Base-by-base conservation (phyloP, 495 filamentous ascomycete species). In the Ascodesmis nigricans region DNA sequence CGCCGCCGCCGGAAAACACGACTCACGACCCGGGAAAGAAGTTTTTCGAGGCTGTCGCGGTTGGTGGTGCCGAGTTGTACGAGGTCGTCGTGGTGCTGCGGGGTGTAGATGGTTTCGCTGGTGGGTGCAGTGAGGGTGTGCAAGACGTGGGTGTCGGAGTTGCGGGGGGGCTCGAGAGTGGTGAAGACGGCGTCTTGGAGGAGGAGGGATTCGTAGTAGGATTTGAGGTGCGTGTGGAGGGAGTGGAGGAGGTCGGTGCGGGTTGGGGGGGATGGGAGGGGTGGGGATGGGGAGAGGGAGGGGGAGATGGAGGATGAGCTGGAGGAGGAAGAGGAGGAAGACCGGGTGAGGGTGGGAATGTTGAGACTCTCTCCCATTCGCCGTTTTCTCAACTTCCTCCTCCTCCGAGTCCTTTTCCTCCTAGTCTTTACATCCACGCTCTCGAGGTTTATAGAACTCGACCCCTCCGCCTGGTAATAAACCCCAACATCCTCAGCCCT, bases 181-280 rank as follows among this genome's bases (percentile, higher is more conserved):
- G 44, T 40, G 21, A 49, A 49, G 1, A 49, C 39, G 13, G 49
- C 45, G 20, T 49, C 46, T 21, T 49, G 46, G 14, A 49, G 36
- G 2, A 49, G 46, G 10, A 49, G 46, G 2, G 46, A 36, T 28
- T 49, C 46, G 19, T 36, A 28, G 21, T 36, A 36, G 16, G 15
- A 10, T 11, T 28, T 36, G 9, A 36, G 22, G 2, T n/a, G 3
- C 2, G 11, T n/a, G 8, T 23, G 1, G 11, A 29, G 33, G 7
- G 14, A 5, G 14, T 3, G 9, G 8, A 30, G 21, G 1, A 11
- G 13, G 7, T 11, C n/a, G 2, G 3, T 2, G 7, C 22, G 7
- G 21, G 14, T 20, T 15, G 3, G 7, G 25, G 13, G 8, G 4
- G 27, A 20, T 3, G 11, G 18, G 24, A n/a, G 22, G n/a, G 20